Evolutionary conservation across 1,284 basidiomycete species (phyloP).

Genomic region (Bondarzewia mesenterica): DNA sequence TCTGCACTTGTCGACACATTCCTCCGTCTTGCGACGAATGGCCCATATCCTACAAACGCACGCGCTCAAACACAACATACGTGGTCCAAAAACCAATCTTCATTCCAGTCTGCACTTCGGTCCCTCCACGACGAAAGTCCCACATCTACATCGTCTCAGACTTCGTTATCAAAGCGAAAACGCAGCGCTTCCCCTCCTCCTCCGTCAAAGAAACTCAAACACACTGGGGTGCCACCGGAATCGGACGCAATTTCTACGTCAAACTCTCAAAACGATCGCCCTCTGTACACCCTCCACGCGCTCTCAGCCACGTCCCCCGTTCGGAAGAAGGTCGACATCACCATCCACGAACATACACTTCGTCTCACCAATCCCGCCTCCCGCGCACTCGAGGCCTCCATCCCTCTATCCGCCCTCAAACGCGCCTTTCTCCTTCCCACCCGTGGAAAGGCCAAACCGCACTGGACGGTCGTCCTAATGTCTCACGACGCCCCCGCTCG

Average conservation of each 20-base stretch:
- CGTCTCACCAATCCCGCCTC: conserved; percentile 40
- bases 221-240: conserved; percentile 3
- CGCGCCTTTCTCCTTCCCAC: conserved; percentile 62
- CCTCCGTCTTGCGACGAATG: conserved; percentile 17
- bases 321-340: conserved; percentile 61
- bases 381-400: conserved; percentile 31
- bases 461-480: conserved; percentile 59
- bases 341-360: conserved; percentile 38
- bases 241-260: background rate
- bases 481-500: conserved; percentile 30
- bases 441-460: conserved; percentile 53
- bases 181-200: background rate
- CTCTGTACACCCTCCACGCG: conserved; percentile 46
- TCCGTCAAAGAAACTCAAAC: conserved; percentile 10
- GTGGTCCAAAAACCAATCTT: background rate
- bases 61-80: background rate
- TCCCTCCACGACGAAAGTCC: conserved; percentile 6
- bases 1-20: conserved; percentile 14
- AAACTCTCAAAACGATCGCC: conserved; percentile 24
- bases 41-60: conserved; percentile 9
- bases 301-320: conserved; percentile 59
- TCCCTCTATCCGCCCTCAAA: conserved; percentile 37
- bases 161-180: background rate
- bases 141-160: background rate
- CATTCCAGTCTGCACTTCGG: conserved; percentile 6